These are phyloP conservation scores for Xanthoparmelia taractica DNA, from an alignment of 495 filamentous ascomycete genomes.

Conservation along the genomic window DNA sequence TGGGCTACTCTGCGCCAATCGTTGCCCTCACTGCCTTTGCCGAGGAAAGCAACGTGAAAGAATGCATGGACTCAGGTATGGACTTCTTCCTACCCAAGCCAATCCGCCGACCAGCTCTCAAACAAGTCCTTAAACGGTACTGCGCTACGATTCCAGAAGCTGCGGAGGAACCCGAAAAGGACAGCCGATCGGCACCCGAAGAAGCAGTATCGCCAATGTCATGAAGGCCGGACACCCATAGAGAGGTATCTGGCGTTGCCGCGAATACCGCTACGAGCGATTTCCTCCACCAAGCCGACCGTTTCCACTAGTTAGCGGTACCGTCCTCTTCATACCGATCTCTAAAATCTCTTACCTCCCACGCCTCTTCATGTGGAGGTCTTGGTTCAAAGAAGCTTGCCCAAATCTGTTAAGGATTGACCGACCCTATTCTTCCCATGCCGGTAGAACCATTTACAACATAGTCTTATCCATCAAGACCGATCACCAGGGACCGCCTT, in stretches of 20 bases:
- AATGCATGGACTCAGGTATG: conserved; percentile 72
- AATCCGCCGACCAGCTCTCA: conserved; percentile 72
- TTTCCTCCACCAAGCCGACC: background rate
- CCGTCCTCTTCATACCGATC: background rate
- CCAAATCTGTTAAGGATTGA: no score
- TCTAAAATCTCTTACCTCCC: background rate
- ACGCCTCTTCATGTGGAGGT: background rate
- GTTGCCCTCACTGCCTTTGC: conserved; percentile 86
- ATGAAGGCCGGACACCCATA: background rate
- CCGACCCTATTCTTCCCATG: background rate
- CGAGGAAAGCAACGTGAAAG: conserved; percentile 81
- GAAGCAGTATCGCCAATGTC: conserved; percentile 21
- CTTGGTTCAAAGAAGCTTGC: background rate
- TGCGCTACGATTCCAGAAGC: conserved; percentile 52
- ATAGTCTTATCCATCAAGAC: background rate
- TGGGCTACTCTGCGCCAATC: conserved; percentile 84
- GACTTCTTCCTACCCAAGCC: conserved; percentile 72
- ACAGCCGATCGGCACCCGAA: conserved; percentile 4
- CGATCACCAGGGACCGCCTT: background rate
- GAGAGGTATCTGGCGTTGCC: background rate
- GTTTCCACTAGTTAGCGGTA: background rate
- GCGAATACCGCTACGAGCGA: background rate
- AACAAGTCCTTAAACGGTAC: conserved; percentile 70
- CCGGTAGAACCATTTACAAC: background rate
- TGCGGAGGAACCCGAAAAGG: conserved; percentile 29